Evolutionary conservation across 2,329 filamentous ascomycete species (phyloP).

Genomic region (Curvularia eragrostidis): DNA sequence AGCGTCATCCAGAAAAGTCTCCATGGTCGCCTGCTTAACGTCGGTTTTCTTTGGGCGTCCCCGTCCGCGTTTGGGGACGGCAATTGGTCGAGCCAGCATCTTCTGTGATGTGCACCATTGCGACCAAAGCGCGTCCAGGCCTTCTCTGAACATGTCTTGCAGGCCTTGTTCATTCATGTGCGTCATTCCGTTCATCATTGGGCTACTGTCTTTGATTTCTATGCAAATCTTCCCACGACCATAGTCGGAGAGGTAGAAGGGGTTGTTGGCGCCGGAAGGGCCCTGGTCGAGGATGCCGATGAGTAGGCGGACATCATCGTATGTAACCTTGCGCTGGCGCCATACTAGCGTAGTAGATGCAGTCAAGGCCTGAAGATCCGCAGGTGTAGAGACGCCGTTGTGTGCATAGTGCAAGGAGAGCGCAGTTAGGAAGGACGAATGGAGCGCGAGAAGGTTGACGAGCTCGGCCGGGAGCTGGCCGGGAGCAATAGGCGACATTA

Average conservation of each 20-base stretch:
- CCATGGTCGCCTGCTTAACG: slow-evolving; percentile 58
- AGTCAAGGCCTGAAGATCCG: slow-evolving; percentile 51
- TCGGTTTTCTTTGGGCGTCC: slow-evolving; percentile 43
- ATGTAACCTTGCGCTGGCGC: slow-evolving; percentile 55
- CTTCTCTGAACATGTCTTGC: slow-evolving; percentile 59
- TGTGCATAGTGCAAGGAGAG: slow-evolving; percentile 59
- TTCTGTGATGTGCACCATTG: slow-evolving; percentile 46
- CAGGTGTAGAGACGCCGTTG: slow-evolving; percentile 55
- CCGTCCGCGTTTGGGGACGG: slow-evolving; percentile 45
- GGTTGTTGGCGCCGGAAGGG: slow-evolving; percentile 38
- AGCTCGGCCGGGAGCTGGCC: slow-evolving; percentile 51
- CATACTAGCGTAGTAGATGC: slow-evolving; percentile 53
- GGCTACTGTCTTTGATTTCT: slow-evolving; percentile 45
- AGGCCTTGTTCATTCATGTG: slow-evolving; percentile 56
- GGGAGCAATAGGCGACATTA: slow-evolving; percentile 42
- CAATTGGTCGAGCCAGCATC: slow-evolving; percentile 34
- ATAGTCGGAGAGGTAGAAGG: slow-evolving; percentile 54
- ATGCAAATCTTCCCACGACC: slow-evolving; percentile 53
- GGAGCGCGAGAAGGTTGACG: slow-evolving; percentile 53
- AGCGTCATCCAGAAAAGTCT: slow-evolving; percentile 46
- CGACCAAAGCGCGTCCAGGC: slow-evolving; percentile 56
- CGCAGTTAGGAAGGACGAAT: slow-evolving; percentile 58
- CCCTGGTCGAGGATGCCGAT: slow-evolving; percentile 51
- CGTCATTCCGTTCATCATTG: slow-evolving; percentile 35
- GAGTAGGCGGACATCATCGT: slow-evolving; percentile 56